Base-by-base conservation (phyloP, 441 rosid genomes). In the Mallotus repandus region DNA sequence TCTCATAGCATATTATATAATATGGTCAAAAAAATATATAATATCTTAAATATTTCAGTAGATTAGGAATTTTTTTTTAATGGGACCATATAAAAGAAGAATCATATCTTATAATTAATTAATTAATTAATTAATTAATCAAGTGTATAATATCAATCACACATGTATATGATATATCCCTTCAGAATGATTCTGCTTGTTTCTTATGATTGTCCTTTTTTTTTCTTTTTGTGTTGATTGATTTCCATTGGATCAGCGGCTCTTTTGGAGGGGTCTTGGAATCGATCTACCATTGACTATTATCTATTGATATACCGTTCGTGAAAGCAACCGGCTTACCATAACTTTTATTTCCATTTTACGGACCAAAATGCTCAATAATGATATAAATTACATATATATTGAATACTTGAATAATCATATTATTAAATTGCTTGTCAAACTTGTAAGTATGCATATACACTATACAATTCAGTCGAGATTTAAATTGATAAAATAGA, bases 241-340 rank as follows among this genome's bases (percentile, higher is more conserved):
- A 58, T 66, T 29, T 73, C 73, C 55, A 41, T 65, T 73, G 74
- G 73, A 75, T 75, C 69, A 48, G 78, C 68, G 59, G 73, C 73
- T 61, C 48, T 67, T 61, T 4, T 49, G 13, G 29, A 25, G 68
- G 68, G 48, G 25, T 50, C 29, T 14, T 9, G 18, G 15, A 4
- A 50, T 50, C 18, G 60, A 53, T 62, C 32, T 7, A 63, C 49
- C 58, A 50, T 72, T 63, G 68, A 62, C 61, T 63, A 29, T 9
- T 59, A 66, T 56, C 32, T 21, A n/a, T 56, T 54, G 25, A 50
- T 2, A 55, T 55, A 38, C 41, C 59, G 1, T 0, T 19, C 19
- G 14, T 58, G 63, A 69, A 69, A 2, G 5, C 6, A 46, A 73
- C 76, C 70, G 64, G 76, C 76, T 73, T 45, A 64, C 75, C 69